A percentile compares a stretch with the other conserved stretches of the same genome.
phyloP scores from a whole-genome alignment of 257 asterid genomes.

The Penstemon barbatus region DNA sequence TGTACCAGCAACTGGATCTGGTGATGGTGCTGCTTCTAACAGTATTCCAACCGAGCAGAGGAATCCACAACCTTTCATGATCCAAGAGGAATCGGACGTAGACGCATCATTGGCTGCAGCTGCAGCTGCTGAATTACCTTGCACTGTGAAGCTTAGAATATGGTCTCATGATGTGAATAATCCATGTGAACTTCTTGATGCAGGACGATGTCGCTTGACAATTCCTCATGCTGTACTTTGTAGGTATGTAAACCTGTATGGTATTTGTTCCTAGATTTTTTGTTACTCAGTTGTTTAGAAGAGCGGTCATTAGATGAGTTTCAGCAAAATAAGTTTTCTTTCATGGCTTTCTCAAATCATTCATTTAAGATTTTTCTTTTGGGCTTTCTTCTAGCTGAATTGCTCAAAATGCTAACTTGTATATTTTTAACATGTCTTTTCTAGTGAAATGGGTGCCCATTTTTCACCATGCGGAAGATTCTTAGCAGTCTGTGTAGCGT shows the following conservation, averaged over 20 bases:
- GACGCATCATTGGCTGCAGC: constrained; percentile 87
- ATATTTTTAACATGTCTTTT: constrained; percentile 9
- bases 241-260: constrained; percentile 53
- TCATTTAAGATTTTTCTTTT: background rate
- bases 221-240: constrained; percentile 98
- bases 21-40: constrained; percentile 49
- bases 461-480: constrained; percentile 97
- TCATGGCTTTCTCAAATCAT: background rate
- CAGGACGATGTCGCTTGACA: constrained; percentile 69
- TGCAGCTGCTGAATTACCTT: constrained; percentile 93
- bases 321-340: constrained; percentile 9
- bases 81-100: constrained; percentile 57
- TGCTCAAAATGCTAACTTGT: constrained; percentile 20
- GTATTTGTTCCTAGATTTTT: background rate
- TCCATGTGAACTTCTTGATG: constrained; percentile 72
- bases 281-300: constrained; percentile 21
- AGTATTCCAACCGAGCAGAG: constrained; percentile 47
- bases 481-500: constrained; percentile 95
- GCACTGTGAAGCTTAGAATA: constrained; percentile 94
- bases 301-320: constrained; percentile 7
- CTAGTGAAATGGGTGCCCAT: constrained; percentile 96
- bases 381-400: constrained; percentile 13
- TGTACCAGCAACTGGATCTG: constrained; percentile 43
- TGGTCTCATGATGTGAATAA: constrained; percentile 85
- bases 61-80: constrained; percentile 55